Conservation (phyloP, 768 basidiomycete genomes). For the Auriscalpium vulgare region DNA sequence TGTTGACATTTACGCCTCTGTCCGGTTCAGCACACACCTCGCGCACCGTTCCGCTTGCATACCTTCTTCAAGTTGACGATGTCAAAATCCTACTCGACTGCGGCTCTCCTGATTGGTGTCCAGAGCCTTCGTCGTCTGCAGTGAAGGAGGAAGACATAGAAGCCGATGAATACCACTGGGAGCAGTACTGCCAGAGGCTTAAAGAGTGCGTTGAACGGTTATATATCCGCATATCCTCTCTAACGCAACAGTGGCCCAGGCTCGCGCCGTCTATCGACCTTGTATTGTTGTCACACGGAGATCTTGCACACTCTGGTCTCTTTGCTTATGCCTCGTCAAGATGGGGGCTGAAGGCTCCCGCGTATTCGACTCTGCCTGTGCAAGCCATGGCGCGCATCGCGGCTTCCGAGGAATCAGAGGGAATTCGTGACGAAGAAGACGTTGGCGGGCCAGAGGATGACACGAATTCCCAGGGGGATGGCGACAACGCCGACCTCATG, state of each 20-base stretch:
- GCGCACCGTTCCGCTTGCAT: constrained; percentile 59
- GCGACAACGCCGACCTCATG: constrained; percentile 20
- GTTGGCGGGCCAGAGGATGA: constrained; percentile 23
- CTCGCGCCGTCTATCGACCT: constrained; percentile 77
- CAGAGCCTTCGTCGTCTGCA: constrained; percentile 34
- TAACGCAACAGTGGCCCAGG: constrained; percentile 31
- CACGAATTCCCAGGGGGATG: neutral
- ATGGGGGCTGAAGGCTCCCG: constrained; percentile 84
- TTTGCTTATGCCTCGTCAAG: constrained; percentile 86
- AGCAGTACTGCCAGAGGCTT: constrained; percentile 57
- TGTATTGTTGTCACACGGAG: constrained; percentile 91
- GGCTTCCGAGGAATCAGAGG: constrained; percentile 81
- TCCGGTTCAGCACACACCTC: constrained; percentile 73
- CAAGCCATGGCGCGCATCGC: constrained; percentile 94
- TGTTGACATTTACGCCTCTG: constrained; percentile 94
- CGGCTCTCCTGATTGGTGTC: constrained; percentile 83
- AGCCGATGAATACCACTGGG: constrained; percentile 39
- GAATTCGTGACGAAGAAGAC: constrained; percentile 68
- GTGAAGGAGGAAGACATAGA: constrained; percentile 24
- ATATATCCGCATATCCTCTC: neutral
- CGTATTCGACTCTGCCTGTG: constrained; percentile 91
- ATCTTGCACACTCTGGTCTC: constrained; percentile 82
- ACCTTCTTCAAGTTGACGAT: constrained; percentile 91
- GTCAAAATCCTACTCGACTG: constrained; percentile 91
- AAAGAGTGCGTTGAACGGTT: constrained; percentile 45